Evolutionary conservation across 1,284 basidiomycete genomes (phyloP), one percentile per base, ranked within the genome.

Genomic region (Ustilago cynodontis): DNA sequence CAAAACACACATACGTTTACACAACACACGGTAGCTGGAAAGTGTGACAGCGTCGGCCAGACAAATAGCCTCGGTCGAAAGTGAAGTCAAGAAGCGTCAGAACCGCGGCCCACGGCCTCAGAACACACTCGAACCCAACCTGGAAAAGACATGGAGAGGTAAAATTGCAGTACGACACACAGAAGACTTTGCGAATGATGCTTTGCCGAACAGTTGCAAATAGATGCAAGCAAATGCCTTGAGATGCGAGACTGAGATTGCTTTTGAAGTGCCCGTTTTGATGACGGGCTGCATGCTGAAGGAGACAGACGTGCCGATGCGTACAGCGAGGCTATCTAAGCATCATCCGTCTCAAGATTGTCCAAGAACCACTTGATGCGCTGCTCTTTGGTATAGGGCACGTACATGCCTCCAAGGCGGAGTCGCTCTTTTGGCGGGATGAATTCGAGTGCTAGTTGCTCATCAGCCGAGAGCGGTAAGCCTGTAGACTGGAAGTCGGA

Each of bases 361-460:
- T 67, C 73, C 18, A 76, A 50, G 37, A 76, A 76, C 73, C 73
- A 76, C 26, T 50, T 47, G 18, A 76, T 31, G 31, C 73, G 73
- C 43, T 76, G 68, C 24, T 55, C 14, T 50, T 71, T 71, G 49
- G 73, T 76, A 56, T 68, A 76, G 35, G 73, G 73, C 11, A 71
- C 68, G 31, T 76, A 76, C 60, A 71, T 59, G 31, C 64, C 68
- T 28, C 73, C 73, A 1, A 76, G 47, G 14, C 52, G 61, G 29
- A 76, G 60, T 2, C 61, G 47, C 20, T 68, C 68, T 2, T 60
- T 28, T 3, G 73, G 61, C n/a, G 73, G 67, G 1, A 66, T 51
- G 20, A 76, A 22, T n/a, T 33, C 51, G 4, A 68, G 41, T 1
- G 57, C 28, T 4, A 75, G 43, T 56, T 64, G 55, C 8, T 70